Conservation (phyloP, 108 stramenopile species). For the Skeletonema costatum region DNA sequence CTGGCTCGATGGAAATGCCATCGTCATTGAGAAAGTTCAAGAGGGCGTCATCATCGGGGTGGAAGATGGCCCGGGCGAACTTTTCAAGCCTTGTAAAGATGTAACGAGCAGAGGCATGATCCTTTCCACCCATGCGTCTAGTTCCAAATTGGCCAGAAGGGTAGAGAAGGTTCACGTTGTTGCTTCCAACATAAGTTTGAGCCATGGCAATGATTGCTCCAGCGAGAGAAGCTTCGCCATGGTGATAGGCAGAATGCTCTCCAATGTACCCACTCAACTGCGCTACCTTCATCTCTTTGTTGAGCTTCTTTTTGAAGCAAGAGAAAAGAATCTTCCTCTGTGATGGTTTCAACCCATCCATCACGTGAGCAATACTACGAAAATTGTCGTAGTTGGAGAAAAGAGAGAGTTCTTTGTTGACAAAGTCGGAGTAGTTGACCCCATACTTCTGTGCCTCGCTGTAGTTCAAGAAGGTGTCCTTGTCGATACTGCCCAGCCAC, state of each 20-base stretch:
- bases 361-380: slow-evolving; percentile 92
- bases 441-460: slow-evolving; percentile 55
- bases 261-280: slow-evolving; percentile 90
- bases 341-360: slow-evolving; percentile 99
- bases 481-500: slow-evolving; percentile 82
- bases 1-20: slow-evolving; percentile 96
- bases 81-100: slow-evolving; percentile 97
- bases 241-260: slow-evolving; percentile 99
- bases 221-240: slow-evolving; percentile 95
- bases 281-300: slow-evolving; percentile 98
- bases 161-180: slow-evolving; percentile 96
- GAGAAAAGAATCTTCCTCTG: slow-evolving; percentile 98
- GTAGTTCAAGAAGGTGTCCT: slow-evolving; percentile 94
- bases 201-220: slow-evolving; percentile 98
- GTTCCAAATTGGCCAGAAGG: slow-evolving; percentile 99
- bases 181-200: slow-evolving; percentile 94
- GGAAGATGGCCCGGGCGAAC: slow-evolving; percentile 94
- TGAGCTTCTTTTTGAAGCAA: slow-evolving; percentile 98
- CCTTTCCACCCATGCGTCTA: slow-evolving; percentile 94
- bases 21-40: slow-evolving; percentile 95
- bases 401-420: slow-evolving; percentile 97
- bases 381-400: slow-evolving; percentile 95
- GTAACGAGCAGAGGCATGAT: slow-evolving; percentile 97
- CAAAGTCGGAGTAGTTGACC: slow-evolving; percentile 91
- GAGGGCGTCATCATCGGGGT: slow-evolving; percentile 97